Percentiles rank a stretch among this genome's conserved stretches.
Evolutionary conservation across 2,329 filamentous ascomycete species (phyloP).

Genomic region (Arthrobotrys sinensis): DNA sequence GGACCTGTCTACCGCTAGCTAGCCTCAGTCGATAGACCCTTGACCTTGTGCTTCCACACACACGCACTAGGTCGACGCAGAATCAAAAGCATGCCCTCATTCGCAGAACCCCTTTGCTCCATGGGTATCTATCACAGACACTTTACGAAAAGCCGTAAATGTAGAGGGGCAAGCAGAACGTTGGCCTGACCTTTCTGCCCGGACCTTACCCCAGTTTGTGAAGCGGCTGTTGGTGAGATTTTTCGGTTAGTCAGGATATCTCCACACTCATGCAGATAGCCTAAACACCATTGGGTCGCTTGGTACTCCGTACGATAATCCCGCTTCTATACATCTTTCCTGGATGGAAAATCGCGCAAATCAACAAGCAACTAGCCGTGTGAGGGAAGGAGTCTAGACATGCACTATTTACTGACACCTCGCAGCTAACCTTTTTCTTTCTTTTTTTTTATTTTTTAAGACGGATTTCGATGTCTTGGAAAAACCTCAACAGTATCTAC

Average conservation of each 20-base stretch:
- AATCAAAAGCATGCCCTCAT: conserved; percentile 19
- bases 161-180: not conserved
- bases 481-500: conserved; percentile 19
- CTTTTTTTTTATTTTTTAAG: not conserved
- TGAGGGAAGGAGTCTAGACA: conserved; percentile 42
- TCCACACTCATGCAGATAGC: conserved; percentile 59
- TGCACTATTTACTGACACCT: conserved; percentile 28
- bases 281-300: conserved; percentile 60
- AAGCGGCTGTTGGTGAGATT: conserved; percentile 53
- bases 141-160: conserved; percentile 15
- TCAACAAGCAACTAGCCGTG: conserved; percentile 49
- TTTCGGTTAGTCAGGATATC: conserved; percentile 58
- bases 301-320: conserved; percentile 58
- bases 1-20: not conserved
- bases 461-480: conserved; percentile 13
- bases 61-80: conserved; percentile 34
- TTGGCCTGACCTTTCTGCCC: conserved; percentile 49
- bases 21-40: conserved; percentile 41
- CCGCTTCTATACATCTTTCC: conserved; percentile 58
- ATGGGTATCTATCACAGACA: conserved; percentile 35
- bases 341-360: conserved; percentile 60
- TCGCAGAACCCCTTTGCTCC: conserved; percentile 28
- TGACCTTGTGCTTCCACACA: conserved; percentile 57
- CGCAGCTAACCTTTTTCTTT: not conserved
- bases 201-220: conserved; percentile 42